These are phyloP conservation scores for Phylloporus sp. DNA, from an alignment of 1,284 basidiomycete species.

Conservation along the genomic window DNA sequence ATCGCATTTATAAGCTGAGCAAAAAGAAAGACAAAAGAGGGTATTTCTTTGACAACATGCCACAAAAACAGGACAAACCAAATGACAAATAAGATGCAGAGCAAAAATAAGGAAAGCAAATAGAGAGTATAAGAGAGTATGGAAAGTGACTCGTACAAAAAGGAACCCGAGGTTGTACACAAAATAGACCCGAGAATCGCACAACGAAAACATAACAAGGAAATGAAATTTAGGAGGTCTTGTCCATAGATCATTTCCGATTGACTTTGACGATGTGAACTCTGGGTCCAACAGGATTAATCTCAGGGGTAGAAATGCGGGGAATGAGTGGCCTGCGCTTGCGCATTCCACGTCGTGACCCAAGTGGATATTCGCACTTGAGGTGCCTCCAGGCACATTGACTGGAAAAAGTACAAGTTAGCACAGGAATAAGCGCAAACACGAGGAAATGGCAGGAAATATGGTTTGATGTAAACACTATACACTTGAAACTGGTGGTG, in stretches of 20 bases:
- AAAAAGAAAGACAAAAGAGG: constrained; percentile 1
- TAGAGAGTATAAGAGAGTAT: constrained; percentile 28
- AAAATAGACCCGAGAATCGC: constrained; percentile 15
- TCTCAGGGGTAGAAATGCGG: constrained; percentile 38
- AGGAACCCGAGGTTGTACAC: not conserved
- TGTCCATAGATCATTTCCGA: constrained; percentile 40
- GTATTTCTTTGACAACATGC: constrained; percentile 34
- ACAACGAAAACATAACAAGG: constrained; percentile 1
- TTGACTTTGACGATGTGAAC: constrained; percentile 29
- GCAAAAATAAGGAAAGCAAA: constrained; percentile 18
- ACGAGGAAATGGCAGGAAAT: constrained; percentile 30
- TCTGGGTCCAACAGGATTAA: constrained; percentile 30
- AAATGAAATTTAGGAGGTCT: constrained; percentile 28
- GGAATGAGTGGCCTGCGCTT: constrained; percentile 53
- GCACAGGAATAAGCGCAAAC: constrained; percentile 30
- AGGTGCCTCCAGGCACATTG: constrained; percentile 68
- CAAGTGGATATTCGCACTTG: constrained; percentile 65
- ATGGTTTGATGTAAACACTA: not conserved
- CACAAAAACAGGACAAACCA: constrained; percentile 17
- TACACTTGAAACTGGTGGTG: constrained; percentile 14
- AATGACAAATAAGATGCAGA: constrained; percentile 37
- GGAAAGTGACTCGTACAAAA: constrained; percentile 14
- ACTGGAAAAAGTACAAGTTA: constrained; percentile 46
- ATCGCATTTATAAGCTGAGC: constrained; percentile 15
- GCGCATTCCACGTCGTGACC: constrained; percentile 66